Conservation (phyloP, 2,329 filamentous ascomycete genomes). For the Pseudocercospora pini-densiflorae region DNA sequence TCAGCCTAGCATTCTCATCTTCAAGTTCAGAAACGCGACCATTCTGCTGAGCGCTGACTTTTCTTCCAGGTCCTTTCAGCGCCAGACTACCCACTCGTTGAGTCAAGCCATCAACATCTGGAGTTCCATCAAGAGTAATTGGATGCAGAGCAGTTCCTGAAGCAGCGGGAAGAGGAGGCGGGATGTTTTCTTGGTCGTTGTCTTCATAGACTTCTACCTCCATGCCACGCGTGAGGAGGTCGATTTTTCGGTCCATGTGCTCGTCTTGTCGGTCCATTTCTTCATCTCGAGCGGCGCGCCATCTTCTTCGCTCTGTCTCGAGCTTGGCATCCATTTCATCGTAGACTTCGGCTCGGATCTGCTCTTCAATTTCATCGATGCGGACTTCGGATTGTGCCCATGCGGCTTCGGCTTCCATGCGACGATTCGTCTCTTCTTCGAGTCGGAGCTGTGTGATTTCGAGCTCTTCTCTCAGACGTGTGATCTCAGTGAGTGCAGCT, state of each 20-base stretch:
- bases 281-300: constrained; percentile 76
- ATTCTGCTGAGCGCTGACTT: constrained; percentile 24
- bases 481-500: constrained; percentile 78
- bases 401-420: constrained; percentile 73
- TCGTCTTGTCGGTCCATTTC: constrained; percentile 79
- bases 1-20: constrained; percentile 51
- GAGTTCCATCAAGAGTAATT: constrained; percentile 9
- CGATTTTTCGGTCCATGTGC: constrained; percentile 87
- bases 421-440: constrained; percentile 70
- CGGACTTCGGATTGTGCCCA: constrained; percentile 67
- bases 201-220: constrained; percentile 47
- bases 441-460: constrained; percentile 74
- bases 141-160: background rate
- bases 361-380: constrained; percentile 78
- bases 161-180: background rate
- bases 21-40: constrained; percentile 44
- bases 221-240: constrained; percentile 65
- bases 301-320: constrained; percentile 75
- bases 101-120: constrained; percentile 15
- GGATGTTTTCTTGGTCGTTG: constrained; percentile 36
- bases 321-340: constrained; percentile 82
- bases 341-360: constrained; percentile 86
- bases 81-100: constrained; percentile 18
- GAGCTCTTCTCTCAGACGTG: constrained; percentile 76
- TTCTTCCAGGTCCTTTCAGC: constrained; percentile 22